Evolutionary conservation across 176 grass and related monocot genomes (phyloP).

Genomic region (Cenchrus purpureus): DNA sequence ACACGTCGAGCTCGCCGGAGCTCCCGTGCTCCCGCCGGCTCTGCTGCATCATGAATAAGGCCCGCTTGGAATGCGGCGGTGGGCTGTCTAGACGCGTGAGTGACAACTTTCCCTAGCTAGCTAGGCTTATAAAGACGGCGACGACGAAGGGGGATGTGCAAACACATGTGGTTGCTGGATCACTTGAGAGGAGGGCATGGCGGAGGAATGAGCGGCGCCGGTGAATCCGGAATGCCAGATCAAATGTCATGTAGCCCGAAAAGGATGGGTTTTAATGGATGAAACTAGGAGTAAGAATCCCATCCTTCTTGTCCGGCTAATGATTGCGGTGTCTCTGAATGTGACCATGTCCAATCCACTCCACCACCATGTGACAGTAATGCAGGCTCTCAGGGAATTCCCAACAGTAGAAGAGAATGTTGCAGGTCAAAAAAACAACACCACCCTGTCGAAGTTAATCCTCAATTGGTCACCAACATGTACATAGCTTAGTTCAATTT

Average conservation of each 20-base stretch:
- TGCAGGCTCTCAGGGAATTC: not conserved
- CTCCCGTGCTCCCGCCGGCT: not conserved
- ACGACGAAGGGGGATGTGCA: constrained; percentile 12
- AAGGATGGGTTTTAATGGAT: constrained; percentile 37
- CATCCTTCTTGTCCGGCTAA: constrained; percentile 34
- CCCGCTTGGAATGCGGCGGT: not conserved
- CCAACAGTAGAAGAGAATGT: constrained; percentile 3
- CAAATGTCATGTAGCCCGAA: constrained; percentile 38
- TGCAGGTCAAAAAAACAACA: too few species aligned
- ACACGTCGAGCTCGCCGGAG: constrained; percentile 64
- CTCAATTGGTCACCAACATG: too few species aligned
- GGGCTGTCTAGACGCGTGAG: not conserved
- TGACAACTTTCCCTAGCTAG: too few species aligned
- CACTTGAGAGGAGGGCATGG: not conserved
- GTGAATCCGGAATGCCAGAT: constrained; percentile 27
- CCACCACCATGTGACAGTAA: constrained; percentile 11
- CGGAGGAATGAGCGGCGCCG: not conserved
- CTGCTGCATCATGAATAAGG: constrained; percentile 22
- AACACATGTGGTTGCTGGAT: not conserved
- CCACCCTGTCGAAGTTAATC: too few species aligned
- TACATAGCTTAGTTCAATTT: too few species aligned
- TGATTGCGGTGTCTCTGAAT: not conserved
- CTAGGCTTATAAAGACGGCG: constrained; percentile 25
- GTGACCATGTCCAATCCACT: constrained; percentile 28
- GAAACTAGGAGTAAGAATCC: constrained; percentile 11